phyloP scores from a whole-genome alignment of 2,329 filamentous ascomycete species.

The Penicillium sp. region DNA sequence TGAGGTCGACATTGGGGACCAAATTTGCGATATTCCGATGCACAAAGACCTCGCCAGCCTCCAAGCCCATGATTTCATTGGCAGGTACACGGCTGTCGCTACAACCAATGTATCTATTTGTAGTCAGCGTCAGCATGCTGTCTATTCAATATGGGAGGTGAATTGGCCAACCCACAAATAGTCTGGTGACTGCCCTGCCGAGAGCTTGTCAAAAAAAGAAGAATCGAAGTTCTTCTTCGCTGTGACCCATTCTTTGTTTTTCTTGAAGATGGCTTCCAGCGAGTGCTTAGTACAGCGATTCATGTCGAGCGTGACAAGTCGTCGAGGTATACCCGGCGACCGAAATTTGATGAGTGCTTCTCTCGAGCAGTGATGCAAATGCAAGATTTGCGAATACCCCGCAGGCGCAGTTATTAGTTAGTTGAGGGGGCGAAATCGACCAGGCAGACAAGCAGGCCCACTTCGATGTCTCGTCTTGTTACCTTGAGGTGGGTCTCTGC shows the following conservation, averaged over 20 bases:
- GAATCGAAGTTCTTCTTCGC: conserved; percentile 64
- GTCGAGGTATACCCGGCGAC: not conserved
- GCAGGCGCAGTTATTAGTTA: not conserved
- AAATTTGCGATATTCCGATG: conserved; percentile 41
- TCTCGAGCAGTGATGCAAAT: not conserved
- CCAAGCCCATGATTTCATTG: conserved; percentile 38
- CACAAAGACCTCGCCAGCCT: conserved; percentile 39
- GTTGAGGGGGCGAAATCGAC: not conserved
- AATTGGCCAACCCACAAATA: conserved; percentile 55
- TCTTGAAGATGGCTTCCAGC: conserved; percentile 70
- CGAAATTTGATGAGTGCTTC: not conserved
- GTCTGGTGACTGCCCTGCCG: conserved; percentile 68
- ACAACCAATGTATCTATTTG: conserved; percentile 40
- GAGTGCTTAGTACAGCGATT: conserved; percentile 3
- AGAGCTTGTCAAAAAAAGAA: conserved; percentile 67
- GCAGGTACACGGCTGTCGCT: conserved; percentile 37
- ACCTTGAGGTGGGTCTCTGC: not conserved
- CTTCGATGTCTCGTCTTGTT: not conserved
- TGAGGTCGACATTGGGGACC: conserved; percentile 36
- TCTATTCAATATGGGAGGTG: not conserved
- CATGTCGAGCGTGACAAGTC: conserved; percentile 1
- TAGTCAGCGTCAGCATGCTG: not conserved
- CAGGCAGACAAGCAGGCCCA: not conserved
- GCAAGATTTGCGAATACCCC: not conserved
- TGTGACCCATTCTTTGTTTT: conserved; percentile 69